These are phyloP conservation scores for Scalesia atractyloides DNA, from an alignment of 129 eudicot genomes.

Conservation along the genomic window DNA sequence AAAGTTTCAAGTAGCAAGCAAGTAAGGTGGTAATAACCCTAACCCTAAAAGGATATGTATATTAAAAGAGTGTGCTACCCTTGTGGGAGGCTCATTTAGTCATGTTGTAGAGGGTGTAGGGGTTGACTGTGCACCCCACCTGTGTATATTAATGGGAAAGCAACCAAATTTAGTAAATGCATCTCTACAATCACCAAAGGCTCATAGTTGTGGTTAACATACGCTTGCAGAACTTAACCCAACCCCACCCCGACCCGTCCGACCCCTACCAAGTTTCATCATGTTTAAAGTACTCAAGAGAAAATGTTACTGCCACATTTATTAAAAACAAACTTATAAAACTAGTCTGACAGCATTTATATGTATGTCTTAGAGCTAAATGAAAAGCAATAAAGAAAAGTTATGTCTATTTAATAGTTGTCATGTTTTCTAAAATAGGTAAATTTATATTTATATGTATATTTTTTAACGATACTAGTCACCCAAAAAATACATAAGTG, in stretches of 20 bases:
- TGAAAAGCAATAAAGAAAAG: not conserved
- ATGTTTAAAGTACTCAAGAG: conserved; percentile 15
- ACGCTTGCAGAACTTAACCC: conserved; percentile 7
- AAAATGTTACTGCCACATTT: conserved; percentile 17
- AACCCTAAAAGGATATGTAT: conserved; percentile 38
- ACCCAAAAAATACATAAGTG: no score
- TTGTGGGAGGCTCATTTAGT: conserved; percentile 43
- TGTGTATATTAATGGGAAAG: conserved; percentile 55
- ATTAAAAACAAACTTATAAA: conserved; percentile 15
- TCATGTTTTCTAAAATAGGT: not conserved
- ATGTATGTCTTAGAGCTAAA: not conserved
- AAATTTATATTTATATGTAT: not conserved
- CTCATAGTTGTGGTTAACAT: conserved; percentile 38
- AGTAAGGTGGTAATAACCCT: conserved; percentile 32
- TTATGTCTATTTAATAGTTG: not conserved
- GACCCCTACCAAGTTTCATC: conserved; percentile 1
- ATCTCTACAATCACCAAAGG: conserved; percentile 20
- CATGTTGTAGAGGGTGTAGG: conserved; percentile 39
- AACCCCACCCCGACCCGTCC: not conserved
- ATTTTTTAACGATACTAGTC: no score
- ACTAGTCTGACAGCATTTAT: conserved; percentile 14
- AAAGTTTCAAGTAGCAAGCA: conserved; percentile 13
- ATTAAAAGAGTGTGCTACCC: conserved; percentile 47
- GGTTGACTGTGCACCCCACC: conserved; percentile 61
- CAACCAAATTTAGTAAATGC: conserved; percentile 52